A percentile compares a stretch with the other conserved stretches of the same genome.
phyloP scores from a whole-genome alignment of 2,329 filamentous ascomycete genomes.

The Monilinia laxa region DNA sequence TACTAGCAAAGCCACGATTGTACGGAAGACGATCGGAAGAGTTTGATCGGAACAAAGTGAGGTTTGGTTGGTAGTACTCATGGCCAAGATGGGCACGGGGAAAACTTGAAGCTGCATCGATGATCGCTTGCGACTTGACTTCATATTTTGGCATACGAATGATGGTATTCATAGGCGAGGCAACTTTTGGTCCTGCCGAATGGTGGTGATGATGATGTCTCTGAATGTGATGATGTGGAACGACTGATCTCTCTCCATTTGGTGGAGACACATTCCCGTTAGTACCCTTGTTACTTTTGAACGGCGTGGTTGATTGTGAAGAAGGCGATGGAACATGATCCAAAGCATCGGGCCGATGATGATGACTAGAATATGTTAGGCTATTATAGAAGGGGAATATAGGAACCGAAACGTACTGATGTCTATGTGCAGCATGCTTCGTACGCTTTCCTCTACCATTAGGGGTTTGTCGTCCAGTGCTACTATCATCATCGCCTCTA shows the following conservation, averaged over 20 bases:
- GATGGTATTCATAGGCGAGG: constrained; percentile 42
- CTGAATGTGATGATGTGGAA: constrained; percentile 39
- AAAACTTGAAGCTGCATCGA: constrained; percentile 68
- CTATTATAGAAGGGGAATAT: constrained; percentile 42
- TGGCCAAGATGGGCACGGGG: constrained; percentile 82
- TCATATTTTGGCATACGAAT: constrained; percentile 63
- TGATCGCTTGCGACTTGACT: constrained; percentile 66
- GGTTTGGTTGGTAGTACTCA: constrained; percentile 71
- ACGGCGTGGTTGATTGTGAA: constrained; percentile 45
- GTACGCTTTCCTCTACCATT: constrained; percentile 60
- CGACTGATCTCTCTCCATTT: constrained; percentile 34
- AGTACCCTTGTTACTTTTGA: constrained; percentile 52
- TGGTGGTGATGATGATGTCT: constrained; percentile 48
- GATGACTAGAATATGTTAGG: constrained; percentile 43
- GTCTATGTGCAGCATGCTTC: constrained; percentile 53
- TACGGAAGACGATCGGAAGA: constrained; percentile 44
- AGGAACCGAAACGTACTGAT: constrained; percentile 41
- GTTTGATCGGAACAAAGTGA: constrained; percentile 49
- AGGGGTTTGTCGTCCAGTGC: constrained; percentile 61
- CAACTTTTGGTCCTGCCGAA: constrained; percentile 38
- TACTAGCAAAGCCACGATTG: constrained; percentile 35
- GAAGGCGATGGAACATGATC: constrained; percentile 49
- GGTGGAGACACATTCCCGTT: constrained; percentile 48
- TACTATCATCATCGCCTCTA: constrained; percentile 67
- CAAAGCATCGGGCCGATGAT: constrained; percentile 52